phyloP scores from a whole-genome alignment of 31 red algal genomes.

The Endocladia muricata region DNA sequence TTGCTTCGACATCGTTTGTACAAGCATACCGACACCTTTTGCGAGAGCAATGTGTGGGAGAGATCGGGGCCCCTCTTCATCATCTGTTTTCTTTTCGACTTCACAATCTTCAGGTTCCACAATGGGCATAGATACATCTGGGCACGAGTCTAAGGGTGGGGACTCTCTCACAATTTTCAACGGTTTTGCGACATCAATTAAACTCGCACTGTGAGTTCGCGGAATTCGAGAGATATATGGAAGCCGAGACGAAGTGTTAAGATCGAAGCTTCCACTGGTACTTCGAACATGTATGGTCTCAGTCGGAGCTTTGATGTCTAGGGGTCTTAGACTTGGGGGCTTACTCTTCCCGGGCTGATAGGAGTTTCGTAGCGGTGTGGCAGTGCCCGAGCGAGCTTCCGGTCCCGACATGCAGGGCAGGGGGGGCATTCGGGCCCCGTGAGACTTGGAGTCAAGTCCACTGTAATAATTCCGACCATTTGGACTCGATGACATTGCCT shows the following conservation, averaged over 20 bases:
- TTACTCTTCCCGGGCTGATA: too few relatives aligned
- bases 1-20: slow-evolving; percentile 25
- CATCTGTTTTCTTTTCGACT: too few relatives aligned
- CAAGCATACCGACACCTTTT: slow-evolving; percentile 29
- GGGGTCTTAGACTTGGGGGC: too few relatives aligned
- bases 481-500: too few relatives aligned
- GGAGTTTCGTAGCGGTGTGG: too few relatives aligned
- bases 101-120: background rate
- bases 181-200: background rate
- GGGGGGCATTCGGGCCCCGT: too few relatives aligned
- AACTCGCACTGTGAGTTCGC: slow-evolving; percentile 22
- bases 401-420: too few relatives aligned
- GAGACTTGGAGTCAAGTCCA: too few relatives aligned
- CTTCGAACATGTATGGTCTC: slow-evolving; percentile 59
- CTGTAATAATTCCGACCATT: too few relatives aligned
- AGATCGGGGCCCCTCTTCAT: slow-evolving; percentile 12
- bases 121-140: background rate
- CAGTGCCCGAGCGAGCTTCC: too few relatives aligned
- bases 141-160: background rate
- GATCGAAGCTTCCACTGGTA: slow-evolving; percentile 42
- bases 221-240: slow-evolving; percentile 17
- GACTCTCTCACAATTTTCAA: background rate
- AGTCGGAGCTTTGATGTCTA: background rate
- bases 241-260: slow-evolving; percentile 25
- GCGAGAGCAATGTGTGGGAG: slow-evolving; percentile 30